Evolutionary conservation across 805 yeast species (phyloP).

Genomic region (Groenewaldozyma tartarivorans): DNA sequence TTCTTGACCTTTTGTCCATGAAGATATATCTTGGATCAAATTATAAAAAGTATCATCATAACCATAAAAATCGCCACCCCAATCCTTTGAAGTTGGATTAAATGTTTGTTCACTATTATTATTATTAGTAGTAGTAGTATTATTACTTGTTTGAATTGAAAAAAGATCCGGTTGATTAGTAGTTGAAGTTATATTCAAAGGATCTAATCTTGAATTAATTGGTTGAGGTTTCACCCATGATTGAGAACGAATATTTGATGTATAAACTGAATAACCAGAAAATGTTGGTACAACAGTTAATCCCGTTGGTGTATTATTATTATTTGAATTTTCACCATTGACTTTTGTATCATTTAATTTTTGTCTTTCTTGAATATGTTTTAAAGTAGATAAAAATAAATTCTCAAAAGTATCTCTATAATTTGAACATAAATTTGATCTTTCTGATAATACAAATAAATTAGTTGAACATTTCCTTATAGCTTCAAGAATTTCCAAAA

Average conservation of each 20-base stretch:
- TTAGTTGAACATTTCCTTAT: conserved; percentile 56
- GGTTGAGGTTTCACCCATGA: too few relatives aligned
- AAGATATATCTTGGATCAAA: conserved; percentile 23
- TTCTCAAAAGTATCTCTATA: conserved; percentile 64
- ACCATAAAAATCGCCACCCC: conserved; percentile 16
- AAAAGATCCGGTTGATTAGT: too few relatives aligned
- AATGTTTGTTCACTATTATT: background rate
- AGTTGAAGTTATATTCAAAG: too few relatives aligned
- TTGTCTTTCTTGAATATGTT: conserved; percentile 38
- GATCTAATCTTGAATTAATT: too few relatives aligned
- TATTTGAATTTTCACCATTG: too few relatives aligned
- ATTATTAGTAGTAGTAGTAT: too few relatives aligned
- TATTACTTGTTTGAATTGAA: too few relatives aligned
- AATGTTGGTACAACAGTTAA: too few relatives aligned
- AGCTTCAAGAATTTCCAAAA: conserved; percentile 34
- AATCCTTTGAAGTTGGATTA: conserved; percentile 2
- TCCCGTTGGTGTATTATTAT: too few relatives aligned
- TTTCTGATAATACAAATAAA: conserved; percentile 55
- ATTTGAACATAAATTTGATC: conserved; percentile 50
- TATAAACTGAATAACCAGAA: too few relatives aligned
- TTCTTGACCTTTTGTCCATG: conserved; percentile 16
- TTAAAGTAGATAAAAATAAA: conserved; percentile 53
- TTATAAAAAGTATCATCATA: conserved; percentile 21
- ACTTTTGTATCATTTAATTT: too few relatives aligned
- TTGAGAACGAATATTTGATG: too few relatives aligned